Evolutionary conservation across 2,329 filamentous ascomycete species (phyloP).

Genomic region (Cordyceps fumosorosea): DNA sequence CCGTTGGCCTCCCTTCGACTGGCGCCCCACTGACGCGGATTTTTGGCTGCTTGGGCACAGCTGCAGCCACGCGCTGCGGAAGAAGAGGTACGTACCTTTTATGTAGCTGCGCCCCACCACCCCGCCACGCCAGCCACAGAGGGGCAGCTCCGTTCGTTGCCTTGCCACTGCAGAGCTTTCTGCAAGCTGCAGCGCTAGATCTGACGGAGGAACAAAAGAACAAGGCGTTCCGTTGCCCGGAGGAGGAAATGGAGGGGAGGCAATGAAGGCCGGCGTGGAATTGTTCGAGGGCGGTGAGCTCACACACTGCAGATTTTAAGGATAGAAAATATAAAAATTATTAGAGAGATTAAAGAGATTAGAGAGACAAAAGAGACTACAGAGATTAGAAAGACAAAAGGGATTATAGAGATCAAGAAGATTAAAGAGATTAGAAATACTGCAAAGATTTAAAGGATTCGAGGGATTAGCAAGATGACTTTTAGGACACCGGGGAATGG

Average conservation of each 20-base stretch:
- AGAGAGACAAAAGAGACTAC: too few relatives aligned
- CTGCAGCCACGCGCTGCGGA: neutral
- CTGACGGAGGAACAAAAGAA: neutral
- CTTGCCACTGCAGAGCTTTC: constrained; percentile 10
- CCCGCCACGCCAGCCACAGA: neutral
- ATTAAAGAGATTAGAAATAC: too few relatives aligned
- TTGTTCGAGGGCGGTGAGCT: constrained; percentile 2
- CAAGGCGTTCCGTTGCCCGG: neutral
- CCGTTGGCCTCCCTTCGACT: neutral
- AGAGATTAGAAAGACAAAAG: too few relatives aligned
- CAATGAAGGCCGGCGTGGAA: neutral
- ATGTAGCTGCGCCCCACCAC: neutral
- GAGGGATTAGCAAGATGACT: too few relatives aligned
- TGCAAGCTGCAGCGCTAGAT: neutral
- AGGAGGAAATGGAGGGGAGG: neutral
- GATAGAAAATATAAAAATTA: too few relatives aligned
- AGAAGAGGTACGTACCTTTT: neutral
- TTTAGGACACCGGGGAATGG: too few relatives aligned
- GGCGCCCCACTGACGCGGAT: too few relatives aligned
- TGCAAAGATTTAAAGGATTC: too few relatives aligned
- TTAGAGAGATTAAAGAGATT: too few relatives aligned
- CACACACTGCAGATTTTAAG: neutral
- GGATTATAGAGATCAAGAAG: too few relatives aligned
- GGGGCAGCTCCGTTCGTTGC: constrained; percentile 8
- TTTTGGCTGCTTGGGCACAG: neutral